These are phyloP conservation scores for Canariomyces notabilis DNA, from an alignment of 2,329 filamentous ascomycete genomes.

Conservation along the genomic window DNA sequence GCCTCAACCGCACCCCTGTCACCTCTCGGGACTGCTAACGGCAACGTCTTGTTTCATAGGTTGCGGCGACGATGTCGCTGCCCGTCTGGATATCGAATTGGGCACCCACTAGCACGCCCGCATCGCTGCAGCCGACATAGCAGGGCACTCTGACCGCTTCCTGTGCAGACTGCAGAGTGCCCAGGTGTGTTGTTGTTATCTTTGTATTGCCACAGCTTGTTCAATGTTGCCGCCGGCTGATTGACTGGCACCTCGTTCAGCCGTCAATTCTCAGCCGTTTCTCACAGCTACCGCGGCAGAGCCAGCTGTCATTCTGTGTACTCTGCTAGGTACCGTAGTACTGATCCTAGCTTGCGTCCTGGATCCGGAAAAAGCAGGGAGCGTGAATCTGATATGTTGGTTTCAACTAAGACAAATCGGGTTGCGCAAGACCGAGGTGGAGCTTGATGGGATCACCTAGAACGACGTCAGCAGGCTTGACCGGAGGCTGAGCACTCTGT, in stretches of 20 bases:
- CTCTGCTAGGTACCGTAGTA: too few species aligned
- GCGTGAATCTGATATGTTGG: slow-evolving; percentile 7
- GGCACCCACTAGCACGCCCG: background rate
- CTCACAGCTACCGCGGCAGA: background rate
- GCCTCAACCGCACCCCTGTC: slow-evolving; percentile 20
- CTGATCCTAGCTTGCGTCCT: background rate
- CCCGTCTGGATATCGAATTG: background rate
- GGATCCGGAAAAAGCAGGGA: slow-evolving; percentile 13
- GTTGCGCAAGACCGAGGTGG: slow-evolving; percentile 9
- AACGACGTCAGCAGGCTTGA: background rate
- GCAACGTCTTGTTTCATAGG: slow-evolving; percentile 8
- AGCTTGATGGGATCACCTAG: background rate
- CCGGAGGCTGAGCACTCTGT: background rate
- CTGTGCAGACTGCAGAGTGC: background rate
- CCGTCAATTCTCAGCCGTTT: slow-evolving; percentile 4
- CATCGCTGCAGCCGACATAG: background rate
- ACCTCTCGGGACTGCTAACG: slow-evolving; percentile 15
- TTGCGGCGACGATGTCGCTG: background rate
- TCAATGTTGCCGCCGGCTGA: background rate
- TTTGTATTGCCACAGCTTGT: background rate
- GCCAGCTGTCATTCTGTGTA: background rate
- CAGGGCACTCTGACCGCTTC: background rate
- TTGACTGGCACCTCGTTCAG: background rate
- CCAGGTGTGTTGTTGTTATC: background rate
- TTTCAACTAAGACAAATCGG: slow-evolving; percentile 8